These are phyloP conservation scores for Hura crepitans DNA, from an alignment of 441 rosid species.

Conservation along the genomic window DNA sequence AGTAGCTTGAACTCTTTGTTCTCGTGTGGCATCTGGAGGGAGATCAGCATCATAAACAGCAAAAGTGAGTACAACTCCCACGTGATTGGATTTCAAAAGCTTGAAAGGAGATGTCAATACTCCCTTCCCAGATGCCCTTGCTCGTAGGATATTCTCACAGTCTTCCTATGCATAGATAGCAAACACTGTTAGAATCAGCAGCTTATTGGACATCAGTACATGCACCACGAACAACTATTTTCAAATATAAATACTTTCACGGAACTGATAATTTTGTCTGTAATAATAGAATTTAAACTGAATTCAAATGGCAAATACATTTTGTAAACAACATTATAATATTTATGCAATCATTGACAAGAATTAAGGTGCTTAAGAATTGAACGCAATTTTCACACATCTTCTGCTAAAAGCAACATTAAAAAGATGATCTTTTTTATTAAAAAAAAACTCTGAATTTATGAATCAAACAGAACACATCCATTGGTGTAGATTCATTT, in stretches of 20 bases:
- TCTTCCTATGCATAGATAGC: constrained; percentile 58
- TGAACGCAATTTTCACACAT: background rate
- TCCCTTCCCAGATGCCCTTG: constrained; percentile 94
- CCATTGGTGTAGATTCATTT: background rate
- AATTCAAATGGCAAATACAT: background rate
- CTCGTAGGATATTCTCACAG: constrained; percentile 85
- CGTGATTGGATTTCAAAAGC: constrained; percentile 84
- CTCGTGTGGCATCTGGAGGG: constrained; percentile 63
- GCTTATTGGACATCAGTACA: constrained; percentile 12
- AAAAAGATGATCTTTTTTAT: no score
- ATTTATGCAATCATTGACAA: background rate
- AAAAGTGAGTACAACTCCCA: constrained; percentile 91
- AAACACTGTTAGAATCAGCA: constrained; percentile 19
- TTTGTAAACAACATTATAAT: background rate
- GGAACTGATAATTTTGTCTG: background rate
- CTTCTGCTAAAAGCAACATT: background rate
- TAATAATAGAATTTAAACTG: background rate
- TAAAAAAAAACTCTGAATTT: background rate
- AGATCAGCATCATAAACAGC: constrained; percentile 71
- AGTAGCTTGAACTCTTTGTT: constrained; percentile 66
- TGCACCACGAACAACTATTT: constrained; percentile 3
- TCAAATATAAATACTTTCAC: constrained; percentile 10
- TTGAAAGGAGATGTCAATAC: constrained; percentile 94
- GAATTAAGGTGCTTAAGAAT: background rate
- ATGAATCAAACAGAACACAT: background rate